Evolutionary conservation across 1,139 yeast genomes (phyloP).

Genomic region (Taiozyma sp.): DNA sequence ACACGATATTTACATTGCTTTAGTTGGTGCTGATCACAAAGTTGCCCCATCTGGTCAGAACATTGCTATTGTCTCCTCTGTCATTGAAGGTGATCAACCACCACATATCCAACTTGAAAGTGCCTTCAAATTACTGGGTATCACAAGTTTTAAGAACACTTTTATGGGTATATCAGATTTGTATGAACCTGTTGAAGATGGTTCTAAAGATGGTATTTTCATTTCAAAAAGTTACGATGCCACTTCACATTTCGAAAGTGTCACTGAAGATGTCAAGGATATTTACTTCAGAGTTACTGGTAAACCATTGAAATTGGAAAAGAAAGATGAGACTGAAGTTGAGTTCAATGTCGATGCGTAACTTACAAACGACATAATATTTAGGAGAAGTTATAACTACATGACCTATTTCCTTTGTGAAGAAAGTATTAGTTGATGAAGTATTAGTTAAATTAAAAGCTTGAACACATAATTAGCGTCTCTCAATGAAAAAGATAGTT

Average conservation of each 20-base stretch:
- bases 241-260: conserved; percentile 90
- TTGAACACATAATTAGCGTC: background rate
- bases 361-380: background rate
- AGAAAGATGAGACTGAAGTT: conserved; percentile 24
- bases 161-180: conserved; percentile 94
- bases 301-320: conserved; percentile 70
- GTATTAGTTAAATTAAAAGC: background rate
- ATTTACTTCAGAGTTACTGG: conserved; percentile 90
- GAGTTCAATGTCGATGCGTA: conserved; percentile 22
- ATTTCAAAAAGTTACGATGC: conserved; percentile 92
- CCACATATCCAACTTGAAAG: conserved; percentile 94
- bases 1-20: conserved; percentile 92
- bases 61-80: conserved; percentile 90
- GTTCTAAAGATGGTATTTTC: conserved; percentile 72
- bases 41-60: conserved; percentile 89
- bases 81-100: conserved; percentile 91
- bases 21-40: conserved; percentile 84
- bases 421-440: too few relatives aligned
- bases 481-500: background rate
- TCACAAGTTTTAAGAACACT: conserved; percentile 42
- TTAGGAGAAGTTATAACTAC: background rate
- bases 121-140: conserved; percentile 87
- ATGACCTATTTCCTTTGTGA: background rate
- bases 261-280: conserved; percentile 96
- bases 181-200: conserved; percentile 84